Evolutionary conservation across 306 rosid species (phyloP), one percentile per base, ranked within the genome.

Genomic region (Fagus sylvatica): DNA sequence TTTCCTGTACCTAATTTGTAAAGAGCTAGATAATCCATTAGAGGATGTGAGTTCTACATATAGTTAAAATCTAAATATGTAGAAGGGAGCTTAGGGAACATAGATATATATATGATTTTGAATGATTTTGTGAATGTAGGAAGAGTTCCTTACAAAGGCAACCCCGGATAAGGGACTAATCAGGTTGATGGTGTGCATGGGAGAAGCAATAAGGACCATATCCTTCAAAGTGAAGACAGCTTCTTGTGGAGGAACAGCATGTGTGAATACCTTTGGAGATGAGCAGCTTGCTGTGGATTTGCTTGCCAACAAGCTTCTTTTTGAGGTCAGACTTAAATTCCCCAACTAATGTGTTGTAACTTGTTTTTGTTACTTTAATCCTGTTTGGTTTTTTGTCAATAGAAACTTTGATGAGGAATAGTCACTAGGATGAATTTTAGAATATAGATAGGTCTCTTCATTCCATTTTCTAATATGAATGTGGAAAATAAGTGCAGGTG

Each of bases 221-320:
- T 85, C 96, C 75, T 96, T 87, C 83, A 96, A 96, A 91, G 99
- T 96, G 78, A 96, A 90, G 84, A 96, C 99, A 17, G 99, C 99
- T 78, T 88, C 99, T 43, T 96, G 99, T 74, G 97, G 98, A 59
- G 99, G 98, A 87, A 96, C 99, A 53, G 97, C 97, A 43, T 96
- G 99, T 87, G 97, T 96, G 59, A 96, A 96, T 75, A 57, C 96
- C 84, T 96, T 96, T 72, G 99, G 99, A 49, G 99, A 96, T 51
- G 99, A 96, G 75, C 98, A 96, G 73, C 99, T 93, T 83, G 99
- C 99, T 36, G 99, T 95, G 51, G 99, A 93, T 82, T n/a, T 96
- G 90, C 87, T 96, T 11, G 99, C 99, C 15, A 75, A 96, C 83
- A 80, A 93, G 81, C 96, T 96, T 81, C 95, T 96, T 66, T 96